Conservation (phyloP, 352 stramenopile species). For the Globisporangium cederbergense region DNA sequence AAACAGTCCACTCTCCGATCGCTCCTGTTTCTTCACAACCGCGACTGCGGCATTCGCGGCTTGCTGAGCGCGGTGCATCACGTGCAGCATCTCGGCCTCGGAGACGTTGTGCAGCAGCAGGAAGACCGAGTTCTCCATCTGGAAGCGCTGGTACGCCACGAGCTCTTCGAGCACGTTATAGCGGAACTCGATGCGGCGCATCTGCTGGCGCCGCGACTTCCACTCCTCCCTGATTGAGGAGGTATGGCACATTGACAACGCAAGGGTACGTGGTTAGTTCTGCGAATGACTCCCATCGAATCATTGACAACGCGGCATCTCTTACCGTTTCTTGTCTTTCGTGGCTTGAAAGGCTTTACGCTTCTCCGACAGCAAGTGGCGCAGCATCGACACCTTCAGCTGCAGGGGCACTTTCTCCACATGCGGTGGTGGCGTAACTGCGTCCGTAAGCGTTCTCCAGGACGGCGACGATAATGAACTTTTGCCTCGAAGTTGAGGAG, state of each 20-base stretch:
- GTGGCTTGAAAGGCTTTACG: constrained; percentile 44
- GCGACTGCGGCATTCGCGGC: constrained; percentile 7
- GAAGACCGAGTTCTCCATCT: constrained; percentile 61
- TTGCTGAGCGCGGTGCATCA: constrained; percentile 47
- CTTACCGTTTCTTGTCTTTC: constrained; percentile 33
- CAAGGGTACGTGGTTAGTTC: not conserved
- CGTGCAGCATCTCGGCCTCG: constrained; percentile 52
- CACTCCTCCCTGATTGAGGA: constrained; percentile 36
- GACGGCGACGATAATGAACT: not conserved
- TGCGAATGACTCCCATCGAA: not conserved
- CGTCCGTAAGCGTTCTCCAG: constrained; percentile 10
- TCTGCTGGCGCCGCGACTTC: constrained; percentile 40
- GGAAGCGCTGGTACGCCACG: constrained; percentile 53
- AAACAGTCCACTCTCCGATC: not conserved
- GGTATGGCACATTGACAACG: not conserved
- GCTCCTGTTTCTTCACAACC: not conserved
- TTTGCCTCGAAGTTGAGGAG: not conserved
- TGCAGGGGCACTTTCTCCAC: constrained; percentile 48
- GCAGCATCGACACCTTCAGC: constrained; percentile 49
- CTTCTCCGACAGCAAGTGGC: constrained; percentile 59
- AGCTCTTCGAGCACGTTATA: constrained; percentile 75
- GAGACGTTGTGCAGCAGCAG: constrained; percentile 59
- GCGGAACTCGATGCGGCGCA: constrained; percentile 51
- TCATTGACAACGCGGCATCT: not conserved
- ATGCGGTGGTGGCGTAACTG: constrained; percentile 2